A percentile compares a stretch with the other conserved stretches of the same genome.
These are phyloP conservation scores for Histomonas meleagridis DNA, from an alignment of 208 protist genomes.

Conservation along the genomic window DNA sequence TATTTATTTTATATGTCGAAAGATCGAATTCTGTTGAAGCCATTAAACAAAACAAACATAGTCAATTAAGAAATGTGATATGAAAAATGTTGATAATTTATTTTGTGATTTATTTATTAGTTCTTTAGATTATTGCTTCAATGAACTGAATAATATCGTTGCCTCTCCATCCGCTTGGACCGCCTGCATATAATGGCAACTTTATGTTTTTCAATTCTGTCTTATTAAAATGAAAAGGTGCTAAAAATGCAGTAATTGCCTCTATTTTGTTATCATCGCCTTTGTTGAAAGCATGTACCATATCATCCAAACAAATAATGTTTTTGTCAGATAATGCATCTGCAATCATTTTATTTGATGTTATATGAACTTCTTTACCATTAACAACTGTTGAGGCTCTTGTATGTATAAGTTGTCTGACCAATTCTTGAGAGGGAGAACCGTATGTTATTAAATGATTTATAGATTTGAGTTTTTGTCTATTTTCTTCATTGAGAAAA, in stretches of 20 bases:
- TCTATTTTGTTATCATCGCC: background rate
- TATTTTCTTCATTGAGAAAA: background rate
- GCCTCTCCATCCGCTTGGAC: background rate
- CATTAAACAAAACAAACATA: too few species aligned
- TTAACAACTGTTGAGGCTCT: background rate
- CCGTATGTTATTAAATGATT: background rate
- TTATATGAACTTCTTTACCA: background rate
- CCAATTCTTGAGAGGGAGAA: background rate
- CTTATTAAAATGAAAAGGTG: conserved; percentile 21
- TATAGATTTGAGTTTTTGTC: background rate
- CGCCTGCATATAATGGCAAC: background rate
- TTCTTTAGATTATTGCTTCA: background rate
- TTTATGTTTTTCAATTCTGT: background rate
- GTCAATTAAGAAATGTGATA: too few species aligned
- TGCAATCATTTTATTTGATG: background rate
- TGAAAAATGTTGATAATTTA: too few species aligned
- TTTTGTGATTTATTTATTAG: too few species aligned
- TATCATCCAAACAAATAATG: background rate
- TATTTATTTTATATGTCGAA: background rate
- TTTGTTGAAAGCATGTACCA: background rate
- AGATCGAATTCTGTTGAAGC: too few species aligned
- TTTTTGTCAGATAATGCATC: background rate
- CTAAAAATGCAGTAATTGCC: background rate
- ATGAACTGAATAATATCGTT: background rate
- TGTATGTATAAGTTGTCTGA: conserved; percentile 30